These are phyloP conservation scores for Mortierella alpina DNA, from an alignment of 192 early-diverging fungal genomes.

Conservation along the genomic window DNA sequence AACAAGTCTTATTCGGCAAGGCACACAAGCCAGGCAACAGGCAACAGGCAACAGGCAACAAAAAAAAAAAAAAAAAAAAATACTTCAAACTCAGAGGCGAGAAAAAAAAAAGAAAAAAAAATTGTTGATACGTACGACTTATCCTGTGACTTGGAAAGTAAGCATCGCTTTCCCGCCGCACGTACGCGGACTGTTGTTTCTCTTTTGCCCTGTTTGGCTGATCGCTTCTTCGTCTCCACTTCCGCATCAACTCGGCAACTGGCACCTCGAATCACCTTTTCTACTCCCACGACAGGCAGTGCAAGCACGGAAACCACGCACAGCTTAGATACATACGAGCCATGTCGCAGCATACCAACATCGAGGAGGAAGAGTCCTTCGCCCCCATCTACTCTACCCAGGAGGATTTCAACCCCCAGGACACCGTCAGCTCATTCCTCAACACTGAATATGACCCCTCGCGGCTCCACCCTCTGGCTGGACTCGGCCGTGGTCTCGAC, in stretches of 20 bases:
- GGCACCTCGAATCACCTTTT: too few species aligned
- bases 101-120: conserved; percentile 9
- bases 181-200: too few species aligned
- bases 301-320: too few species aligned
- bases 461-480: conserved; percentile 61
- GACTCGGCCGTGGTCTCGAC: conserved; percentile 68
- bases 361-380: conserved; percentile 52
- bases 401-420: conserved; percentile 55
- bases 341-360: conserved; percentile 40
- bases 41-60: too few species aligned
- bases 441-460: conserved; percentile 55
- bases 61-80: conserved; percentile 21
- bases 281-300: too few species aligned
- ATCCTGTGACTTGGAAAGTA: too few species aligned
- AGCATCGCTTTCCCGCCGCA: too few species aligned
- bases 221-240: too few species aligned
- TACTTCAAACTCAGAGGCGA: not conserved
- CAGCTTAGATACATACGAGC: not conserved
- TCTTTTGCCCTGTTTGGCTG: too few species aligned
- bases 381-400: conserved; percentile 52
- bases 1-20: not conserved
- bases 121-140: not conserved
- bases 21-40: not conserved
- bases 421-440: conserved; percentile 64
- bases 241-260: too few species aligned